Evolutionary conservation across 345 rosid species (phyloP), one percentile per base, ranked within the genome.

Genomic region (Limnanthes douglasii): DNA sequence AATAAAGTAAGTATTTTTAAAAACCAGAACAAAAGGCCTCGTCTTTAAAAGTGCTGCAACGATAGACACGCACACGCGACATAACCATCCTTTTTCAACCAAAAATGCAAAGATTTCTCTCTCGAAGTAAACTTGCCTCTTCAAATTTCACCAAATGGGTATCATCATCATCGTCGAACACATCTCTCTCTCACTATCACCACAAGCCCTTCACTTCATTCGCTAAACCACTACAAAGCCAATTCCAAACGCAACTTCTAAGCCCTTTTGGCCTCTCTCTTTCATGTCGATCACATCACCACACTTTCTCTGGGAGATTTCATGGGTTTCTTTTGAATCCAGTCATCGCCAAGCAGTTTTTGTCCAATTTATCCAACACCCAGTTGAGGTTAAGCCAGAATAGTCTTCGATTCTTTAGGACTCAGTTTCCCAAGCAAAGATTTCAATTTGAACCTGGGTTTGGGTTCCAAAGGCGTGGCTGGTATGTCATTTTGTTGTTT

Each of bases 71-170:
- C n/a, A n/a, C n/a, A n/a, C n/a, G n/a, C n/a, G n/a, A n/a, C n/a
- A n/a, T n/a, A n/a, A n/a, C n/a, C n/a, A n/a, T n/a, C n/a, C n/a
- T n/a, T n/a, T n/a, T n/a, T n/a, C n/a, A n/a, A 35, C 6, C 21
- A 15, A 9, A 53, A 50, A 62, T 64, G 86, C 72, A 69, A 19
- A 41, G 74, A 29, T 43, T 69, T 18, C 21, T 69, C 39, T 16
- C 41, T 10, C 60, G 57, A 25, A 65, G 54, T 41, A 43, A 46
- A 15, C 54, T 53, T 22, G 57, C 59, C 37, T 50, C 68, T 11
- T 53, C 72, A 34, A 66, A 56, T 46, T 39, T 60, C 54, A 19
- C 49, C 28, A 68, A 50, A 41, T 42, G 34, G 18, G 50, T 34
- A 29, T 3, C 46, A 19, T 32, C 40, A 33, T 37, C 51, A 44